Evolutionary conservation across 805 yeast species (phyloP).

Genomic region (Cyberlindnera xylosilytica): DNA sequence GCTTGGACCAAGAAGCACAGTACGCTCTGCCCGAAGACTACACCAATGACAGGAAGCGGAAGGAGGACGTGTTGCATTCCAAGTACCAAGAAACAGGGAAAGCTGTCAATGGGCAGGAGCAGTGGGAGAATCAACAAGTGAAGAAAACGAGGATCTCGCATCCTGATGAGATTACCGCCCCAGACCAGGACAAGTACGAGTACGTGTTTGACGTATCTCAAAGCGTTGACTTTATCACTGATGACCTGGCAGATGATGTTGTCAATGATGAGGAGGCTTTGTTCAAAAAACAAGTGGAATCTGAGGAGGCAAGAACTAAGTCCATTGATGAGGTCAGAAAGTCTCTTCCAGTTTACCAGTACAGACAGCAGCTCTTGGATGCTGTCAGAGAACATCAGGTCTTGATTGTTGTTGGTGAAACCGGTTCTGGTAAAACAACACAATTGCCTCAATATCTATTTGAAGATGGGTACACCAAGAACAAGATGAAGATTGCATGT

Average conservation of each 20-base stretch:
- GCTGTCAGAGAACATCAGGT: slow-evolving; percentile 65
- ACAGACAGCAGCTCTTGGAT: slow-evolving; percentile 54
- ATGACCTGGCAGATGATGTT: slow-evolving; percentile 24
- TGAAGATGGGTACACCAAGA: slow-evolving; percentile 73
- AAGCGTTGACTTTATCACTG: slow-evolving; percentile 49
- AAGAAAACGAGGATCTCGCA: slow-evolving; percentile 27
- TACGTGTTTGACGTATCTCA: slow-evolving; percentile 73
- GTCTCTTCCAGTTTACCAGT: slow-evolving; percentile 73
- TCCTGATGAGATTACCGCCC: slow-evolving; percentile 40
- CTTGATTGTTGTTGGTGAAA: slow-evolving; percentile 76
- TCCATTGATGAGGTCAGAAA: slow-evolving; percentile 42
- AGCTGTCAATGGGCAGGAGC: slow-evolving; percentile 22
- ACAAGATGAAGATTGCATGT: slow-evolving; percentile 67
- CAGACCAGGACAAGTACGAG: slow-evolving; percentile 54
- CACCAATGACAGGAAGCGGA: slow-evolving; percentile 51
- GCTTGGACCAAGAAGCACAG: slow-evolving; percentile 31
- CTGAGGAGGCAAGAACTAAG: slow-evolving; percentile 33
- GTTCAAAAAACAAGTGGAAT: slow-evolving; percentile 33
- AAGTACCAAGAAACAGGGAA: slow-evolving; percentile 39
- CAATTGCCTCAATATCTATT: slow-evolving; percentile 85
- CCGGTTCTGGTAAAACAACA: slow-evolving; percentile 94
- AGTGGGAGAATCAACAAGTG: slow-evolving; percentile 24
- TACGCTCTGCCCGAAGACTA: slow-evolving; percentile 59
- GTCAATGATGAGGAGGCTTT: slow-evolving; percentile 30
- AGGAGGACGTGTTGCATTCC: slow-evolving; percentile 45